These are phyloP conservation scores for Sclerotinia glacialis DNA, from an alignment of 2,329 filamentous ascomycete genomes.

Conservation along the genomic window DNA sequence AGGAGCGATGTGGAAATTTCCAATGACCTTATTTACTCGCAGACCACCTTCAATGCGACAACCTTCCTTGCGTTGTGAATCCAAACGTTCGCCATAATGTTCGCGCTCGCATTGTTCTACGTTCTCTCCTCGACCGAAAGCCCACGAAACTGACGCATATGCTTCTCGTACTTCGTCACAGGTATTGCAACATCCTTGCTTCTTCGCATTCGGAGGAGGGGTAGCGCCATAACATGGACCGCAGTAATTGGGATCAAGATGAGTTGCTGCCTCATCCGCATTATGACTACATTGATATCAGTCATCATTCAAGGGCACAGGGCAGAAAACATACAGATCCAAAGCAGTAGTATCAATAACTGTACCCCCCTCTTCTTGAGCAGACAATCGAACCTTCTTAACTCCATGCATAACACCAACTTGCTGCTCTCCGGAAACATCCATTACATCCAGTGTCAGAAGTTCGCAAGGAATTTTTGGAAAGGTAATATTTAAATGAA, in stretches of 20 bases:
- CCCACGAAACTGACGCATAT: slow-evolving; percentile 86
- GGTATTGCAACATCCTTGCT: slow-evolving; percentile 92
- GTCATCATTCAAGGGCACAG: slow-evolving; percentile 25
- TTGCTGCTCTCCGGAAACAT: slow-evolving; percentile 95
- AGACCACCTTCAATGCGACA: slow-evolving; percentile 91
- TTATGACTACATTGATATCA: slow-evolving; percentile 51
- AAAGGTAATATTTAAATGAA: slow-evolving; percentile 96
- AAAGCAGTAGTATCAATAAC: slow-evolving; percentile 70
- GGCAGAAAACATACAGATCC: slow-evolving; percentile 51
- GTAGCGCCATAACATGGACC: slow-evolving; percentile 88
- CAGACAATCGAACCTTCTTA: slow-evolving; percentile 79
- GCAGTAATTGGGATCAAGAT: slow-evolving; percentile 90
- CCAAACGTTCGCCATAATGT: slow-evolving; percentile 85
- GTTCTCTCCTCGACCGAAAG: slow-evolving; percentile 85
- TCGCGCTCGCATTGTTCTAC: slow-evolving; percentile 95
- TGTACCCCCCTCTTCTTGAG: slow-evolving; percentile 69
- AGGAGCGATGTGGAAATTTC: slow-evolving; percentile 97
- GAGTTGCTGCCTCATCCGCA: slow-evolving; percentile 63
- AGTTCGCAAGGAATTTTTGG: slow-evolving; percentile 92
- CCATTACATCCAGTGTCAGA: slow-evolving; percentile 96
- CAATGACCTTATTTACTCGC: slow-evolving; percentile 96
- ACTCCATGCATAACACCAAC: slow-evolving; percentile 91
- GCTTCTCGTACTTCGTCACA: slow-evolving; percentile 96
- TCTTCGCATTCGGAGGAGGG: slow-evolving; percentile 66
- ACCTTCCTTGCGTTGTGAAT: slow-evolving; percentile 84